These are phyloP conservation scores for Aspergillus pseudoglaucus DNA, from an alignment of 2,329 filamentous ascomycete species.

Conservation along the genomic window DNA sequence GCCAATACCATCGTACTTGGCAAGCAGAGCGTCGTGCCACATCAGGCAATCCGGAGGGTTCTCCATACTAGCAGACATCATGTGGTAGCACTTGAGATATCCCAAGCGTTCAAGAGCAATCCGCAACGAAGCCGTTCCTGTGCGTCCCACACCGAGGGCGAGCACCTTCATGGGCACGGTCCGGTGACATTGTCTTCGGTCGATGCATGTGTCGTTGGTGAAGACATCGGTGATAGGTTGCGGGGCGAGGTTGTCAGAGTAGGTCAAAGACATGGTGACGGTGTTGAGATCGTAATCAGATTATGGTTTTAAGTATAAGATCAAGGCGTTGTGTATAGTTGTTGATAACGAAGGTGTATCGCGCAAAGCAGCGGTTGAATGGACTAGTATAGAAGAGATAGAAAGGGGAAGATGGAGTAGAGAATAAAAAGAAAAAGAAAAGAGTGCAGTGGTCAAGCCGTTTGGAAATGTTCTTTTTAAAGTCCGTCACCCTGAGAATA, in stretches of 20 bases:
- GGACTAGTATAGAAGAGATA: not conserved
- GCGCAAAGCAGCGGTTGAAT: not conserved
- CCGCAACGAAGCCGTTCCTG: conserved; percentile 63
- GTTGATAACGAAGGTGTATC: not conserved
- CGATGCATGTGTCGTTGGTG: conserved; percentile 61
- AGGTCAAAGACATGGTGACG: conserved; percentile 27
- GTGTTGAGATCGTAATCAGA: not conserved
- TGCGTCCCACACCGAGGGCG: conserved; percentile 62
- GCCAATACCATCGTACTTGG: conserved; percentile 56
- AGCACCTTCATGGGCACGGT: conserved; percentile 67
- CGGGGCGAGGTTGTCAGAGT: conserved; percentile 33
- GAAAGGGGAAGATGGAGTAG: not conserved
- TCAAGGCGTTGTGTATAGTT: not conserved
- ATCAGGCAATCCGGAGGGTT: conserved; percentile 61
- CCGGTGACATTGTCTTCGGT: conserved; percentile 58
- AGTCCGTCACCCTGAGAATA: not conserved
- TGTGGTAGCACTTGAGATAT: conserved; percentile 65
- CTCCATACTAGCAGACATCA: conserved; percentile 64
- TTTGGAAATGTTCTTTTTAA: not conserved
- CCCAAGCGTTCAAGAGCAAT: conserved; percentile 61
- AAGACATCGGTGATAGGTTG: conserved; percentile 43
- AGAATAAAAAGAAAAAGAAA: not conserved
- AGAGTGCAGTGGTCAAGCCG: not conserved
- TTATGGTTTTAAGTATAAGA: not conserved
- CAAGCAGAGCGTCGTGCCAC: conserved; percentile 63